A percentile compares a stretch with the other conserved stretches of the same genome.
These are phyloP conservation scores for Kwoniella newhampshirensis DNA, from an alignment of 768 basidiomycete species.

Conservation along the genomic window DNA sequence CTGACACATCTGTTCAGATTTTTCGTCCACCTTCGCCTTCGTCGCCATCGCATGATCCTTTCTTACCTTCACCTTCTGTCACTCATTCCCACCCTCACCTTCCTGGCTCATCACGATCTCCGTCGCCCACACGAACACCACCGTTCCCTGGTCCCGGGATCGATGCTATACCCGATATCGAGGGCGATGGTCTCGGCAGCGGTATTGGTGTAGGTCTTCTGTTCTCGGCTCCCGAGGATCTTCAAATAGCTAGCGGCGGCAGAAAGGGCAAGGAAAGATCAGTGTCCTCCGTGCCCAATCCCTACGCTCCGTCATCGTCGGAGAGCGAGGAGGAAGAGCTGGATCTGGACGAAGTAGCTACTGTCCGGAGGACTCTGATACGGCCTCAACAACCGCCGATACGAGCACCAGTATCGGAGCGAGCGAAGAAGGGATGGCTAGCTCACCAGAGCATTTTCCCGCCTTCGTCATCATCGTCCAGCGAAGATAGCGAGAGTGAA, in stretches of 20 bases:
- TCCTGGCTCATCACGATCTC: slow-evolving; percentile 33
- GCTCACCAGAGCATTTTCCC: slow-evolving; percentile 52
- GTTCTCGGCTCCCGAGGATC: slow-evolving; percentile 23
- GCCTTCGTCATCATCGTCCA: slow-evolving; percentile 38
- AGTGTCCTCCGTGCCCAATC: slow-evolving; percentile 30
- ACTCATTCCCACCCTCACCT: slow-evolving; percentile 39
- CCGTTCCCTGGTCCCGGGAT: slow-evolving; percentile 45
- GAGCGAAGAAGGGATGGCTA: slow-evolving; percentile 48
- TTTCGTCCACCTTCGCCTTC: slow-evolving; percentile 38
- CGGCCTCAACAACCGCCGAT: slow-evolving; percentile 10
- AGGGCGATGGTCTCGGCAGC: slow-evolving; percentile 19
- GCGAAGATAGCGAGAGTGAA: slow-evolving; percentile 31
- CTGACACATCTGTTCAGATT: slow-evolving; percentile 19
- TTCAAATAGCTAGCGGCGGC: neutral
- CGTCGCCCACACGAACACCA: slow-evolving; percentile 35
- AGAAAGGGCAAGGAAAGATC: slow-evolving; percentile 14
- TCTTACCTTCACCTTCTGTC: slow-evolving; percentile 36
- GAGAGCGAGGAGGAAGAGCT: slow-evolving; percentile 29
- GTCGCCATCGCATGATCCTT: slow-evolving; percentile 43
- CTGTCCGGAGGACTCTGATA: slow-evolving; percentile 25
- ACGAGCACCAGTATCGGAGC: slow-evolving; percentile 16
- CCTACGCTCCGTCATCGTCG: slow-evolving; percentile 34
- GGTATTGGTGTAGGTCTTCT: slow-evolving; percentile 30
- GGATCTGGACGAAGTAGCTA: slow-evolving; percentile 37
- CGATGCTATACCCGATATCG: slow-evolving; percentile 37